Conservation (phyloP, 1,284 basidiomycete genomes). For the Ceratobasidium sp. region DNA sequence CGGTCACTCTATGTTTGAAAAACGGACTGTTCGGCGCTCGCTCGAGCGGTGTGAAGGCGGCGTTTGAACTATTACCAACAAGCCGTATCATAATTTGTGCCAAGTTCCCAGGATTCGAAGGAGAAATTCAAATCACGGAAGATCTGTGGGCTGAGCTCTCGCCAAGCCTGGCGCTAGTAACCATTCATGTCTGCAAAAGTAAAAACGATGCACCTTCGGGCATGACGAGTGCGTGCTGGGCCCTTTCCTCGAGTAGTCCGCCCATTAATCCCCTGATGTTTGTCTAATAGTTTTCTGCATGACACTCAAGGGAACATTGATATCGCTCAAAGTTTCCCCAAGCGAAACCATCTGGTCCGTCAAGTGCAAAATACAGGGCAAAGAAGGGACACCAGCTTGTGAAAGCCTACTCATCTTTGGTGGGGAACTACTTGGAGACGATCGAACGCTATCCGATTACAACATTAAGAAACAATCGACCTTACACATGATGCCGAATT, state of each 20-base stretch:
- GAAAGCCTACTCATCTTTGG: constrained; percentile 82
- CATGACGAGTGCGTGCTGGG: too few species aligned
- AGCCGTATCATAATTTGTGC: not conserved
- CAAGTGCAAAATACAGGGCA: constrained; percentile 95
- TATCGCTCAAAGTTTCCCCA: not conserved
- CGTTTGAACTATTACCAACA: not conserved
- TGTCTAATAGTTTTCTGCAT: not conserved
- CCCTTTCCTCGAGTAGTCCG: not conserved
- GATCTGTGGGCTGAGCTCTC: constrained; percentile 10
- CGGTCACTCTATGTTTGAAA: too few species aligned
- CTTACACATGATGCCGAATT: not conserved
- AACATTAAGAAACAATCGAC: not conserved
- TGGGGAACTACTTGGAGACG: constrained; percentile 97
- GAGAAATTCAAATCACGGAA: not conserved
- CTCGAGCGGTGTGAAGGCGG: too few species aligned
- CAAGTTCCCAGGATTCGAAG: not conserved
- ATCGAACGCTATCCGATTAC: not conserved
- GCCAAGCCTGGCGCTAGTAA: not conserved
- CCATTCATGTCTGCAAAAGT: not conserved
- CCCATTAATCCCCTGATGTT: not conserved
- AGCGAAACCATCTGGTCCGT: constrained; percentile 90
- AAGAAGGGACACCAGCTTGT: constrained; percentile 80
- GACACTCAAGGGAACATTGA: not conserved
- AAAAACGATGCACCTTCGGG: not conserved
- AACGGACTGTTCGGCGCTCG: too few species aligned